Evolutionary conservation across 169 alveolate genomes (phyloP).

Genomic region (Besnoitia besnoiti): DNA sequence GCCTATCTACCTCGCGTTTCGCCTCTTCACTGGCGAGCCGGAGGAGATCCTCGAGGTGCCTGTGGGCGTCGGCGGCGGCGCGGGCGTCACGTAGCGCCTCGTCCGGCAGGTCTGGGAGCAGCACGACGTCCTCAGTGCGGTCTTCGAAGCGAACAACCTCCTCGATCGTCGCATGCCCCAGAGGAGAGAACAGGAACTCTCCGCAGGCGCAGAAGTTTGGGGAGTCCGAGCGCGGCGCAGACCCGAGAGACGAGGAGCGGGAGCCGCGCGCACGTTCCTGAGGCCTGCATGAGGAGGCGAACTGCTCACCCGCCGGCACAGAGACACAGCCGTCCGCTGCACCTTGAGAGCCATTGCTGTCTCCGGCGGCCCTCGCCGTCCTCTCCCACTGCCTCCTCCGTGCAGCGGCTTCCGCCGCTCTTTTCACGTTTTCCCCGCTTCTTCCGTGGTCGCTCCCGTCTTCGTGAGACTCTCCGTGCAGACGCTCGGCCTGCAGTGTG

Average conservation of each 20-base stretch:
- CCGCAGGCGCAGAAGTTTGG: too few species aligned
- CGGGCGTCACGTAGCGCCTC: constrained; percentile 26
- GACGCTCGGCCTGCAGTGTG: too few species aligned
- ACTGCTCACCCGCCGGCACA: too few species aligned
- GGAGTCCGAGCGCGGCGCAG: too few species aligned
- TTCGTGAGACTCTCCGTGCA: too few species aligned
- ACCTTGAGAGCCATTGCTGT: too few species aligned
- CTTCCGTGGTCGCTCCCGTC: neutral
- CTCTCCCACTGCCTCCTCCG: neutral
- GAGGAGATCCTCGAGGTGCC: neutral
- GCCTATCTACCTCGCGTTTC: too few species aligned
- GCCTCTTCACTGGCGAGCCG: neutral
- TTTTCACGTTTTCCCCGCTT: neutral
- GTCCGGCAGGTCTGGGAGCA: constrained; percentile 62
- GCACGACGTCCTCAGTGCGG: constrained; percentile 31
- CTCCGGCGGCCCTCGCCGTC: neutral
- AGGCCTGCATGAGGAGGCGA: too few species aligned
- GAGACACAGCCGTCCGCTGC: too few species aligned
- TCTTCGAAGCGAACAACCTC: neutral
- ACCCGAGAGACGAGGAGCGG: too few species aligned
- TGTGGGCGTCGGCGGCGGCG: neutral
- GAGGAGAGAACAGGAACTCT: neutral
- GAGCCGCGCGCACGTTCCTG: too few species aligned
- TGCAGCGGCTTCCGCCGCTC: neutral
- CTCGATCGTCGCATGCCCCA: neutral